Evolutionary conservation across 1,284 basidiomycete genomes (phyloP), one percentile per base, ranked within the genome.

Genomic region (Microbotryum intermedium): DNA sequence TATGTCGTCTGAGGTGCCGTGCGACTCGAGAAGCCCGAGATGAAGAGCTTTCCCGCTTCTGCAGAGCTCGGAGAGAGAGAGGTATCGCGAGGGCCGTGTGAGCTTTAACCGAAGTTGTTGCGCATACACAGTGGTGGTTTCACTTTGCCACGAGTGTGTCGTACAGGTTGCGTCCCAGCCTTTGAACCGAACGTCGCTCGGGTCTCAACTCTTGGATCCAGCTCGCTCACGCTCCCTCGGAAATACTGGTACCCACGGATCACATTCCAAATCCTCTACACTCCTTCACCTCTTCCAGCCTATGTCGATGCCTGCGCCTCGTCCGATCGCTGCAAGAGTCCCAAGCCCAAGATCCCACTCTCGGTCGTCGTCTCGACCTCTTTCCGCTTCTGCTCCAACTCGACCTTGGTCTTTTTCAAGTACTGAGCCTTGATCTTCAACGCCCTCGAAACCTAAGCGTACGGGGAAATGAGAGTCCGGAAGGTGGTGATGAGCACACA

Each of bases 391-490:
- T 59, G 34, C n/a, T 60, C 66, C 45, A 70, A 51, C 44, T 69
- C 66, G 55, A 55, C 51, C 25, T 60, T 62, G 54, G 70, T 67
- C 49, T 66, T 63, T 20, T 64, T 58, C 49, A 70, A 54, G 62
- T 71, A 71, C 54, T 70, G 65, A 16, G 63, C 39, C 62, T 71
- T 70, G 63, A 71, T 64, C 47, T 59, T 61, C 29, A 70, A 43
- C 4, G 70, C 70, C 50, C 69, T 62, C 21, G 64, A 60, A 53
- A 70, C 66, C 70, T 71, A 60, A 9, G n/a, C 3, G 8, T 6
- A 26, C 5, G 16, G 29, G 3, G 39, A 20, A 13, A 30, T 2
- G n/a, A 20, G 18, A 8, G 10, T 1, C 25, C n/a, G 26, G 2
- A 30, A 43, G 47, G 26, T 21, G 8, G 18, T 25, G 28, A n/a